Base-by-base conservation (phyloP, 1,139 yeast species). In the Blastobotrys capitulatus region DNA sequence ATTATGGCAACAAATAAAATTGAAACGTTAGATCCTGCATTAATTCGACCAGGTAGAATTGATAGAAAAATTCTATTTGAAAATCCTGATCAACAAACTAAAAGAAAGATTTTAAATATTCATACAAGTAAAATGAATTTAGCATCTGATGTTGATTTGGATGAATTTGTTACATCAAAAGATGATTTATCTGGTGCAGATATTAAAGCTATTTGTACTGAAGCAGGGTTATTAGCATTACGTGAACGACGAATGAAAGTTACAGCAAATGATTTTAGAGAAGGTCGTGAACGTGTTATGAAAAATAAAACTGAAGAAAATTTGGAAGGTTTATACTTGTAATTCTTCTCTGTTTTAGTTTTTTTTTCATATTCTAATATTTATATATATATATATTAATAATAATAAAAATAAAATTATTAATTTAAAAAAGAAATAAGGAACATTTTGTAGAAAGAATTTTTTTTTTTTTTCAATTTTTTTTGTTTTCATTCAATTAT, bases 241-340 rank as follows among this genome's bases (percentile, higher is more conserved):
- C 81, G 98, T 71, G 98, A 94, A 70, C 84, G 98, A 70, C 83
- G 98, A 74, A 92, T 92, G 97, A 94, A 88, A 74, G 98, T 94
- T 39, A 87, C 90, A 45, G 95, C 94, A 27, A 90, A 87, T 55
- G 98, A 94, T 68, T 94, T 94, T 75, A 83, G 86, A 65, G 82
- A 84, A 60, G 99, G 97, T 13, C 86, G 92, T 72, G 98, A 94
- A 69, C 82, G 97, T 62, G 97, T 94, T 48, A 78, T 94, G 80
- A 94, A 92, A 79, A 94, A 92, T 66, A 94, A 94, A 78, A 90
- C 90, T 50, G 98, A 92, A 69, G 97, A 92, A 73, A 90, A 89
- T 62, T 80, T 92, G 58, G 98, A 92, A 71, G 97, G 98, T 47
- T 78, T 92, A 60, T 92, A 92, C 70, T 77, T 89, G 76, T 89